Percentiles rank a stretch among this genome's conserved stretches.
These are phyloP conservation scores for Pseudocercospora macadamiae DNA, from an alignment of 2,329 filamentous ascomycete species.

Conservation along the genomic window DNA sequence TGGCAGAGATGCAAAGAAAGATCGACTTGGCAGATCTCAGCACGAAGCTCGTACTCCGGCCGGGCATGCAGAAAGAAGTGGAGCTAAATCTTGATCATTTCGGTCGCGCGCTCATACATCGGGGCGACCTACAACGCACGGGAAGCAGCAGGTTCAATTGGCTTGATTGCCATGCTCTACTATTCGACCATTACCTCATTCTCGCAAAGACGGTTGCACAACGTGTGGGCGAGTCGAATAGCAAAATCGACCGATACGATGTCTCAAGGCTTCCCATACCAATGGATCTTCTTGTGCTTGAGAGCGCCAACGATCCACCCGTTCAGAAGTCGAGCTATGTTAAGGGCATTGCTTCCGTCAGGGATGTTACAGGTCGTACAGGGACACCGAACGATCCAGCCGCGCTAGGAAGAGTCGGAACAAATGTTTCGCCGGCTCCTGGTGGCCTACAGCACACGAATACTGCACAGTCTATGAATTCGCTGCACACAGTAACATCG, in stretches of 20 bases:
- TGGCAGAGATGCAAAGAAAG: slow-evolving; percentile 89
- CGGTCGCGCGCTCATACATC: slow-evolving; percentile 85
- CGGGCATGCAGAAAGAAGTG: slow-evolving; percentile 80
- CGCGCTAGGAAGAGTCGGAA: slow-evolving; percentile 53
- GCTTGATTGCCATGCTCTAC: slow-evolving; percentile 88
- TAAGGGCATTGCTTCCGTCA: slow-evolving; percentile 71
- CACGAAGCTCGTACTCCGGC: slow-evolving; percentile 79
- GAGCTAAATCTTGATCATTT: slow-evolving; percentile 89
- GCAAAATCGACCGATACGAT: slow-evolving; percentile 83
- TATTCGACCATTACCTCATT: slow-evolving; percentile 97
- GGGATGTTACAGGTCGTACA: slow-evolving; percentile 54
- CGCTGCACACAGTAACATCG: slow-evolving; percentile 51
- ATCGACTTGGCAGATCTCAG: slow-evolving; percentile 85
- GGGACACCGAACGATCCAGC: slow-evolving; percentile 37
- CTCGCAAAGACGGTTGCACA: slow-evolving; percentile 75
- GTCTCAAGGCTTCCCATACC: slow-evolving; percentile 94
- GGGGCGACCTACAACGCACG: slow-evolving; percentile 86
- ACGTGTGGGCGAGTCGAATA: slow-evolving; percentile 65
- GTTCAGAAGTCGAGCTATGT: slow-evolving; percentile 71
- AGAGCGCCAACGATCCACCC: slow-evolving; percentile 89
- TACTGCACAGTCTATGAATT: slow-evolving; percentile 64
- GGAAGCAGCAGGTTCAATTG: slow-evolving; percentile 88
- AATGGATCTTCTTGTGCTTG: slow-evolving; percentile 91
- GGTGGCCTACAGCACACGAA: slow-evolving; percentile 65
- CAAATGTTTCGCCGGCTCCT: slow-evolving; percentile 47